Evolutionary conservation across 2,329 filamentous ascomycete species (phyloP).

Genomic region (Pestalotiopsis fici): DNA sequence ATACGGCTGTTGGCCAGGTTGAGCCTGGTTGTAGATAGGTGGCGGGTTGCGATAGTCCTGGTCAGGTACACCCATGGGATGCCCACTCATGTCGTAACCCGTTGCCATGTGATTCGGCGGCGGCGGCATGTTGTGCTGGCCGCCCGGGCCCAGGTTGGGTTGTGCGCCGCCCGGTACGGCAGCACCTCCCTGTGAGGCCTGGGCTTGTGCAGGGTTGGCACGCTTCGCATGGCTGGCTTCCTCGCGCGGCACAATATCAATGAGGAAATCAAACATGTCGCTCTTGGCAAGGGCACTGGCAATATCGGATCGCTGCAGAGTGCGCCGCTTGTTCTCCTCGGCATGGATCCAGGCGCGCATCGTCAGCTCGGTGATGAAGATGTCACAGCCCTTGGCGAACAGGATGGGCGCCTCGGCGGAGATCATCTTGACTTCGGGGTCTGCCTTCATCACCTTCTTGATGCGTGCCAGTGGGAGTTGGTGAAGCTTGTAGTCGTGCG

Average conservation of each 20-base stretch:
- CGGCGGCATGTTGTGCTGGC: constrained; percentile 52
- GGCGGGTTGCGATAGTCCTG: constrained; percentile 78
- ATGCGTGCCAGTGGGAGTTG: constrained; percentile 96
- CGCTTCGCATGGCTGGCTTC: constrained; percentile 89
- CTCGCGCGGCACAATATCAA: constrained; percentile 96
- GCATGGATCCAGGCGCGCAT: constrained; percentile 99
- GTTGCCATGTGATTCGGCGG: constrained; percentile 62
- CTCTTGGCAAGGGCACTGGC: constrained; percentile 94
- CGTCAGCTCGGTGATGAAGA: constrained; percentile 97
- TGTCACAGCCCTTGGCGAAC: constrained; percentile 97
- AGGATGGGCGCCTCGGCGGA: constrained; percentile 96
- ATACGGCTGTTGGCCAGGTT: constrained; percentile 72
- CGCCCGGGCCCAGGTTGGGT: constrained; percentile 55
- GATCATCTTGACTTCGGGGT: constrained; percentile 99
- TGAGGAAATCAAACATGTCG: constrained; percentile 99
- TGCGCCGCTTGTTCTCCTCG: constrained; percentile 97
- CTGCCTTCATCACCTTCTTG: constrained; percentile 99
- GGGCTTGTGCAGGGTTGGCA: constrained; percentile 54
- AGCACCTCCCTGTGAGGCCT: constrained; percentile 35
- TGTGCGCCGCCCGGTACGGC: constrained; percentile 43
- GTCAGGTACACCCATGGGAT: constrained; percentile 62
- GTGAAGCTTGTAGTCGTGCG: constrained; percentile 98
- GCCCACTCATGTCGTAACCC: constrained; percentile 64
- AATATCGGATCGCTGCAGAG: constrained; percentile 93
- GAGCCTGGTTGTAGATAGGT: constrained; percentile 82